Evolutionary conservation across 805 yeast species (phyloP).

Genomic region (Nakazawaea sp.): DNA sequence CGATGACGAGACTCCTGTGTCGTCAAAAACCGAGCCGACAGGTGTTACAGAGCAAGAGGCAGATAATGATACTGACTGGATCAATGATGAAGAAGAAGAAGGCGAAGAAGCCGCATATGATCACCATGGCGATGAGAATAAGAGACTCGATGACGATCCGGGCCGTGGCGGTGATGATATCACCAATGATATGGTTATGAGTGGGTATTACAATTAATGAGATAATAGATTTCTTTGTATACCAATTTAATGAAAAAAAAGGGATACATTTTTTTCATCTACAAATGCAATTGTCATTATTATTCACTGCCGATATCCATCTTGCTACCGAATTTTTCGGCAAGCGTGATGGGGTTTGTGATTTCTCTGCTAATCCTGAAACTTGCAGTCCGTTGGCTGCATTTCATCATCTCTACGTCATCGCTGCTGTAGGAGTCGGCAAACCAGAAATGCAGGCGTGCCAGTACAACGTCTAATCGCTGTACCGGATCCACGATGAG

Average conservation of each 20-base stretch:
- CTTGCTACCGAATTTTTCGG: constrained; percentile 6
- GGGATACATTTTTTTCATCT: too few relatives aligned
- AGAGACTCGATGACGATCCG: constrained; percentile 1
- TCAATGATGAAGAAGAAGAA: constrained; percentile 10
- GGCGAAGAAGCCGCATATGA: constrained; percentile 11
- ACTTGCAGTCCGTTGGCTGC: not conserved
- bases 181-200: constrained; percentile 9
- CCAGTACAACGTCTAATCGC: constrained; percentile 23
- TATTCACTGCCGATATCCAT: not conserved
- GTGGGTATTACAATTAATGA: constrained; percentile 5
- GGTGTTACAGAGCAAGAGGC: constrained; percentile 9
- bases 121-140: constrained; percentile 3
- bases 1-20: too few relatives aligned
- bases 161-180: not conserved
- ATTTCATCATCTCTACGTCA: not conserved
- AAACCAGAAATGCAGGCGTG: constrained; percentile 7
- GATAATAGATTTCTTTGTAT: not conserved
- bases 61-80: constrained; percentile 8
- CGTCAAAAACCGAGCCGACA: constrained; percentile 12
- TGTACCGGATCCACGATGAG: constrained; percentile 46
- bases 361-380: constrained; percentile 2
- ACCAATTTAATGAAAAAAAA: not conserved
- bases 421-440: constrained; percentile 2
- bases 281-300: not conserved
- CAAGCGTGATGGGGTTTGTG: constrained; percentile 7